Percentiles rank a stretch among this genome's conserved stretches.
Conservation (phyloP, 2,329 filamentous ascomycete genomes). For the Chaetoscypha palmicola region DNA sequence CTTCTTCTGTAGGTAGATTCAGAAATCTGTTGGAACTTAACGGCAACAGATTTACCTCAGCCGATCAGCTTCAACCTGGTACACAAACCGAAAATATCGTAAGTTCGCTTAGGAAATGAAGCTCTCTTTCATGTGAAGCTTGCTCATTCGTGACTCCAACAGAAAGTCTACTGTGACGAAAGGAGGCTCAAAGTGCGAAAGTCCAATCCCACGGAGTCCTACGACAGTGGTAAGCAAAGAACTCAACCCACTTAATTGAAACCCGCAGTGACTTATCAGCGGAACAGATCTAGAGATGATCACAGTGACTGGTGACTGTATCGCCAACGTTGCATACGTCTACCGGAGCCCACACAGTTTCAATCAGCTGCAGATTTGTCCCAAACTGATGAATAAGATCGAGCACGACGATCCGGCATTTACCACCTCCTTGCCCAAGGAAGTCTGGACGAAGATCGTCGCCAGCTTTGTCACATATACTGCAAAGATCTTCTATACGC, state of each 20-base stretch:
- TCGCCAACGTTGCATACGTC: neutral
- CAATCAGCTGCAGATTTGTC: neutral
- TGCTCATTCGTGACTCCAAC: neutral
- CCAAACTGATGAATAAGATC: neutral
- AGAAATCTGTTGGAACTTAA: neutral
- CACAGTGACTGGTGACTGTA: neutral
- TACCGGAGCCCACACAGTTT: neutral
- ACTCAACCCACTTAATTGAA: neutral
- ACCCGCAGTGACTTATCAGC: too few relatives aligned
- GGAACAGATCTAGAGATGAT: neutral
- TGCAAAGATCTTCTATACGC: neutral
- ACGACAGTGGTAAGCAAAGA: neutral
- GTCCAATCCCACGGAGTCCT: neutral
- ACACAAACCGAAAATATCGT: neutral
- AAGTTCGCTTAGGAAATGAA: neutral
- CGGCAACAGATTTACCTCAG: neutral
- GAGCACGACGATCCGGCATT: neutral
- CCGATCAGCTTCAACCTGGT: neutral
- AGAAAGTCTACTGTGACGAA: neutral
- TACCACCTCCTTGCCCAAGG: neutral
- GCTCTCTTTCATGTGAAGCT: neutral
- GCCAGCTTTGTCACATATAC: neutral
- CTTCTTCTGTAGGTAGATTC: neutral
- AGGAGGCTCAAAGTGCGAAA: neutral
- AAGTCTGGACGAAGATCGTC: neutral